Evolutionary conservation across 176 grass and related monocot species (phyloP).

Genomic region (Rhipidocladum racemiflorum): DNA sequence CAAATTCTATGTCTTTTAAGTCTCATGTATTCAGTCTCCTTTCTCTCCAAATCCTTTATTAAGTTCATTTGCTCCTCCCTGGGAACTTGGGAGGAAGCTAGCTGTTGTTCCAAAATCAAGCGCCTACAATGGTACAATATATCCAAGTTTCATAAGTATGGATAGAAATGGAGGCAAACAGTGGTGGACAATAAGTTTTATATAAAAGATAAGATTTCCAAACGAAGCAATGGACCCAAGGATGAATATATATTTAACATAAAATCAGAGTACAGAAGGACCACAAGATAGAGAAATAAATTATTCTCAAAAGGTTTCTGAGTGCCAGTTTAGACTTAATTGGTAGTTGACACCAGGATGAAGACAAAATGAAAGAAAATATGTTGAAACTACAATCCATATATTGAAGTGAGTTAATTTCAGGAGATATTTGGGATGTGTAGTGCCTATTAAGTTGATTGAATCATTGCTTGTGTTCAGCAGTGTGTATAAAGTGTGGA

Average conservation of each 20-base stretch:
- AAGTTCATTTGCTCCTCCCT: conserved; percentile 89
- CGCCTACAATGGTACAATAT: conserved; percentile 52
- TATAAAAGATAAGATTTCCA: not conserved
- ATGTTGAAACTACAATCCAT: too few species aligned
- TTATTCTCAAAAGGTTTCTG: not conserved
- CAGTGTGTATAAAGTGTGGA: not conserved
- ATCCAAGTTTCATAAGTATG: not conserved
- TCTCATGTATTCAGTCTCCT: conserved; percentile 95
- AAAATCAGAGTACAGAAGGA: not conserved
- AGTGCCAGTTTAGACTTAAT: not conserved
- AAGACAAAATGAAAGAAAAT: not conserved
- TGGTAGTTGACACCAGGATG: not conserved
- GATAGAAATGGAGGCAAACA: not conserved
- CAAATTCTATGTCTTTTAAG: conserved; percentile 99
- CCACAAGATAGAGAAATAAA: not conserved
- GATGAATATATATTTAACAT: not conserved
- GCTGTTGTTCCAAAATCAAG: conserved; percentile 75
- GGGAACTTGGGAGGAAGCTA: conserved; percentile 84
- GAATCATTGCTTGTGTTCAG: not conserved
- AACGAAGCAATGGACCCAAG: not conserved
- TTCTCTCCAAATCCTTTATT: conserved; percentile 96
- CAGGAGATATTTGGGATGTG: not conserved
- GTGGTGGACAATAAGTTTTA: not conserved
- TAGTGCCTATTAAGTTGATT: not conserved
- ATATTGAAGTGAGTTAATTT: not conserved